A percentile compares a stretch with the other conserved stretches of the same genome.
phyloP scores from a whole-genome alignment of 257 asterid species.

The Petunia secreta region DNA sequence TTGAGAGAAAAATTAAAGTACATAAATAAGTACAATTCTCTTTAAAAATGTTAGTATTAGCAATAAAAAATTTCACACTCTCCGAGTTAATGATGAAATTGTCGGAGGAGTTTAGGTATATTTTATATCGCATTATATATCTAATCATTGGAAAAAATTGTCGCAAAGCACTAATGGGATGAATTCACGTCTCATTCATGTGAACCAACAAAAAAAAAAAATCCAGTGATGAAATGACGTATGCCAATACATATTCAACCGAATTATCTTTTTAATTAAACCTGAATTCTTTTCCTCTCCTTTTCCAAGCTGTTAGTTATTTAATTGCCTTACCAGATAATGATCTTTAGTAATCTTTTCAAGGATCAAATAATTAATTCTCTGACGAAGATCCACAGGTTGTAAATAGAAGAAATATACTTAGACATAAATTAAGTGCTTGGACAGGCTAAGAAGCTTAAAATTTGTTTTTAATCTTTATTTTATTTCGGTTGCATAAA shows the following conservation, averaged over 20 bases:
- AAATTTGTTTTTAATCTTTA: too few species aligned
- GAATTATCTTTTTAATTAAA: background rate
- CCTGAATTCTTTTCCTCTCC: background rate
- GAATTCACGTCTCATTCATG: background rate
- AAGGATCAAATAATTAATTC: slow-evolving; percentile 28
- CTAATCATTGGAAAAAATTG: background rate
- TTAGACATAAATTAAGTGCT: slow-evolving; percentile 28
- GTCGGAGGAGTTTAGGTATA: background rate
- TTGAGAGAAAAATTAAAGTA: background rate
- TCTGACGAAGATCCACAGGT: slow-evolving; percentile 26
- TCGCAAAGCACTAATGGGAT: too few species aligned
- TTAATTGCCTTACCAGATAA: too few species aligned
- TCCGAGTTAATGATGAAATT: background rate
- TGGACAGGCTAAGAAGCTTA: slow-evolving; percentile 8
- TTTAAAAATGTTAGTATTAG: too few species aligned
- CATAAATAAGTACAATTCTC: background rate
- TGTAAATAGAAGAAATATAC: slow-evolving; percentile 5
- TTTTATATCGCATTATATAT: background rate
- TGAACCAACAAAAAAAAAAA: background rate
- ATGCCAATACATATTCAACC: background rate
- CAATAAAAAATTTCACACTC: background rate
- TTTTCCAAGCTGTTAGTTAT: too few species aligned
- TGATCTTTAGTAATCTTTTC: background rate
- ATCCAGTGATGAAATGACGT: slow-evolving; percentile 15
- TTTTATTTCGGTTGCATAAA: too few species aligned